phyloP scores from a whole-genome alignment of 1,284 basidiomycete genomes.

The Papiliotrema terrestris region DNA sequence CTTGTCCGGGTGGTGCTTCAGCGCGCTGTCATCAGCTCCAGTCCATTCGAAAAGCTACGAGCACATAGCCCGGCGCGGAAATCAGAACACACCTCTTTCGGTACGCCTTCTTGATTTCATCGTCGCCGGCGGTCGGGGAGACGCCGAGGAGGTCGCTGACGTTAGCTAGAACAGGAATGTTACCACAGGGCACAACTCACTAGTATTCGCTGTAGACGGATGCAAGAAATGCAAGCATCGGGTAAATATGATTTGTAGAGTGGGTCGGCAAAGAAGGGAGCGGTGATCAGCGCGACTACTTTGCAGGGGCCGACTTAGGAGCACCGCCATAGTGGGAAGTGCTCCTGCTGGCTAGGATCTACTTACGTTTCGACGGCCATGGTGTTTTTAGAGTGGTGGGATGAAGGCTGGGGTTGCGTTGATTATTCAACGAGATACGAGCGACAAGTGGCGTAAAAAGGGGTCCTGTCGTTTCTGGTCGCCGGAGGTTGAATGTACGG shows the following conservation, averaged over 20 bases:
- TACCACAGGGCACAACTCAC: no score
- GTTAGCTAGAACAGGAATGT: no score
- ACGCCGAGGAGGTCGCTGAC: conserved; percentile 72
- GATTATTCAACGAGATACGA: no score
- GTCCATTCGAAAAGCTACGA: conserved; percentile 11
- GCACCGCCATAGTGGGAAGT: not conserved
- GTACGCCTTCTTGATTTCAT: conserved; percentile 90
- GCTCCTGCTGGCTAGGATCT: not conserved
- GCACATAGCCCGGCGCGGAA: not conserved
- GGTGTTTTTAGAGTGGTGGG: conserved; percentile 6
- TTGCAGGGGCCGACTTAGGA: not conserved
- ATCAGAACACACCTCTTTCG: conserved; percentile 70
- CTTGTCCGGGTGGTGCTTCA: conserved; percentile 91
- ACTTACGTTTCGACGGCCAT: conserved; percentile 52
- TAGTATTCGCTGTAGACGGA: conserved; percentile 68
- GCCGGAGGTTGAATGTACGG: no score
- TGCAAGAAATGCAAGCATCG: not conserved
- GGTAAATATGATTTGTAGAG: not conserved
- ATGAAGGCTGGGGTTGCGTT: no score
- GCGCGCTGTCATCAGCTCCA: conserved; percentile 57
- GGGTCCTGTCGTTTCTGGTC: no score
- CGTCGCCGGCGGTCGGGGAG: conserved; percentile 67
- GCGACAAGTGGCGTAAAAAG: no score
- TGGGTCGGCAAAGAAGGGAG: not conserved
- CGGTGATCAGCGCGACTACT: not conserved